Evolutionary conservation across 2,329 filamentous ascomycete genomes (phyloP).

Genomic region (Emergomyces pasteurianus): DNA sequence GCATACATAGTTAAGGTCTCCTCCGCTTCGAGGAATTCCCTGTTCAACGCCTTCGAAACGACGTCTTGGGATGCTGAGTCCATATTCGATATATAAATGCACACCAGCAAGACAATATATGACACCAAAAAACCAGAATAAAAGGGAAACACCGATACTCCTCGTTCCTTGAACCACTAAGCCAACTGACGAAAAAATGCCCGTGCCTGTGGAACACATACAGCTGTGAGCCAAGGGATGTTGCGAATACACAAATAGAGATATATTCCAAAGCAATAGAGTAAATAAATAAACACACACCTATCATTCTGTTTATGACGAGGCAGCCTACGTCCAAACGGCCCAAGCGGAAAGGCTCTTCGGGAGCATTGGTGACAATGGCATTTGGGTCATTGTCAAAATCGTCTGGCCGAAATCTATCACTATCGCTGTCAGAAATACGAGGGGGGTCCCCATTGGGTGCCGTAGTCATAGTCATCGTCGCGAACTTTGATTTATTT

Average conservation of each 20-base stretch:
- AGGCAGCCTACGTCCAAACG: slow-evolving; percentile 9
- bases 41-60: slow-evolving; percentile 1
- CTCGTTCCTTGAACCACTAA: slow-evolving; percentile 8
- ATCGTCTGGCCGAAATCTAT: background rate
- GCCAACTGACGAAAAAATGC: slow-evolving; percentile 10
- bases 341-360: slow-evolving; percentile 10
- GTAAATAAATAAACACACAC: slow-evolving; percentile 2
- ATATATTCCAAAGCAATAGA: background rate
- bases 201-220: slow-evolving; percentile 6
- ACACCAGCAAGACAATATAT: slow-evolving; percentile 9
- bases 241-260: background rate
- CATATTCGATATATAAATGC: slow-evolving; percentile 11
- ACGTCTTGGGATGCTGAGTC: slow-evolving; percentile 9
- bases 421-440: slow-evolving; percentile 2
- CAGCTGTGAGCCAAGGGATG: background rate
- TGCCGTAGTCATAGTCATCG: background rate
- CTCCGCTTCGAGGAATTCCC: slow-evolving; percentile 11
- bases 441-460: slow-evolving; percentile 1
- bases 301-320: slow-evolving; percentile 12
- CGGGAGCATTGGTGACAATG: slow-evolving; percentile 3
- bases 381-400: slow-evolving; percentile 1
- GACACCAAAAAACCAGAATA: slow-evolving; percentile 12
- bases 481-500: background rate
- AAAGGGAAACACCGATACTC: slow-evolving; percentile 10
- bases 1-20: slow-evolving; percentile 12